phyloP scores from a whole-genome alignment of 495 filamentous ascomycete genomes.

The Tetracladium marchalianum region DNA sequence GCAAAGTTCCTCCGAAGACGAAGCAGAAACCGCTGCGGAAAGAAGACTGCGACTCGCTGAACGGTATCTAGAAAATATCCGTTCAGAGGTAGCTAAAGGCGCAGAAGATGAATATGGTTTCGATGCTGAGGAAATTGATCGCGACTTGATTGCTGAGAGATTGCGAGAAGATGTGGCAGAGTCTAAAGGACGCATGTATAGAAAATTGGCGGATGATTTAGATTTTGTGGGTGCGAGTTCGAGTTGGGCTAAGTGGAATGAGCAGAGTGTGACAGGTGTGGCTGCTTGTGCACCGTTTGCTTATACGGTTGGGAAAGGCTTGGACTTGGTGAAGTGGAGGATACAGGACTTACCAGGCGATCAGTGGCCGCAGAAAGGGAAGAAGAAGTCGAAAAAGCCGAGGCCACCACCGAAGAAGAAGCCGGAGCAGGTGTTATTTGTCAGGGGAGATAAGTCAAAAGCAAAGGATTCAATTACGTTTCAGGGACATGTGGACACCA shows the following conservation, averaged over 20 bases:
- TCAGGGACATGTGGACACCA: slow-evolving; percentile 65
- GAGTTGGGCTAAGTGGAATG: slow-evolving; percentile 66
- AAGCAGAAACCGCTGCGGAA: slow-evolving; percentile 76
- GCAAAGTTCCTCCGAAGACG: slow-evolving; percentile 35
- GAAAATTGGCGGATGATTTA: slow-evolving; percentile 60
- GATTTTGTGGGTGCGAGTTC: slow-evolving; percentile 51
- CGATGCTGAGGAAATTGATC: slow-evolving; percentile 86
- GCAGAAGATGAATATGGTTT: slow-evolving; percentile 59
- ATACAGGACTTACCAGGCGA: slow-evolving; percentile 48
- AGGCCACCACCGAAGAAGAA: slow-evolving; percentile 54
- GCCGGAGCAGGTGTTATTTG: slow-evolving; percentile 60
- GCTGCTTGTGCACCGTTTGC: slow-evolving; percentile 67
- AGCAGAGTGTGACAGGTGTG: slow-evolving; percentile 67
- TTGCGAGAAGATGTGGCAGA: slow-evolving; percentile 90
- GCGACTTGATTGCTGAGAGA: slow-evolving; percentile 80
- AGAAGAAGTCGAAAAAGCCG: slow-evolving; percentile 50
- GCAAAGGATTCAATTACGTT: slow-evolving; percentile 46
- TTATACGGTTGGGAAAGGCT: slow-evolving; percentile 83
- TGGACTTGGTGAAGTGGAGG: slow-evolving; percentile 79
- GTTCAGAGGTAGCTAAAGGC: slow-evolving; percentile 50
- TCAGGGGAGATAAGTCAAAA: slow-evolving; percentile 53
- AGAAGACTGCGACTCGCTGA: slow-evolving; percentile 82
- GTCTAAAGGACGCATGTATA: slow-evolving; percentile 81
- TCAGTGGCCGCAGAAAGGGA: slow-evolving; percentile 35
- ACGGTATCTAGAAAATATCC: slow-evolving; percentile 83